These are phyloP conservation scores for Plasmodium billcollinsi DNA, from an alignment of 169 alveolate genomes.

Conservation along the genomic window DNA sequence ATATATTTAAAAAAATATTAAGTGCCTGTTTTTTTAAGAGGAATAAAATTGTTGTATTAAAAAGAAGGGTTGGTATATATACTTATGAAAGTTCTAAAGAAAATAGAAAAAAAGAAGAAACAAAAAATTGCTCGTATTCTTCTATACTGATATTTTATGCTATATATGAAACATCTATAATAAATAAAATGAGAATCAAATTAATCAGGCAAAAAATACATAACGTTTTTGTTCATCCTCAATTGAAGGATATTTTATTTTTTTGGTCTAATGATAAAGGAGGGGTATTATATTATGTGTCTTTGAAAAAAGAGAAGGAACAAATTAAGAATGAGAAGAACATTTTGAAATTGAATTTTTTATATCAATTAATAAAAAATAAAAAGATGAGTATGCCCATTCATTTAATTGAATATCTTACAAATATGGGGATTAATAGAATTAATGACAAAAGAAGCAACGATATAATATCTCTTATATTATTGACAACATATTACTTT, in stretches of 20 bases:
- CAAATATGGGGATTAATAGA: background rate
- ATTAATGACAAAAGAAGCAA: background rate
- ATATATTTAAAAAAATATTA: background rate
- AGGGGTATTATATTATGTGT: background rate
- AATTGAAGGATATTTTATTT: background rate
- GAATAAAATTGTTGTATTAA: background rate
- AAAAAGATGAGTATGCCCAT: conserved; percentile 1
- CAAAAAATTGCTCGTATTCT: background rate
- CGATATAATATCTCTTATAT: background rate
- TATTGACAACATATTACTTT: background rate
- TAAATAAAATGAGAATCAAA: background rate
- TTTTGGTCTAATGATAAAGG: background rate
- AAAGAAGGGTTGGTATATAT: background rate
- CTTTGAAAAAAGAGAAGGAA: background rate
- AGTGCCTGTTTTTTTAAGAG: conserved; percentile 2
- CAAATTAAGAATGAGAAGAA: background rate
- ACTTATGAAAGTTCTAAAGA: background rate
- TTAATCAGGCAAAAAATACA: background rate
- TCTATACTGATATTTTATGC: background rate
- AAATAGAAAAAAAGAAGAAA: background rate
- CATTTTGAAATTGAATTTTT: background rate
- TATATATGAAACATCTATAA: background rate
- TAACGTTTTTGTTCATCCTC: background rate
- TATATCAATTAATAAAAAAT: background rate
- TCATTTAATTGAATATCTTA: background rate